Conservation (phyloP, 495 filamentous ascomycete genomes). For the Penicillium odoratum region DNA sequence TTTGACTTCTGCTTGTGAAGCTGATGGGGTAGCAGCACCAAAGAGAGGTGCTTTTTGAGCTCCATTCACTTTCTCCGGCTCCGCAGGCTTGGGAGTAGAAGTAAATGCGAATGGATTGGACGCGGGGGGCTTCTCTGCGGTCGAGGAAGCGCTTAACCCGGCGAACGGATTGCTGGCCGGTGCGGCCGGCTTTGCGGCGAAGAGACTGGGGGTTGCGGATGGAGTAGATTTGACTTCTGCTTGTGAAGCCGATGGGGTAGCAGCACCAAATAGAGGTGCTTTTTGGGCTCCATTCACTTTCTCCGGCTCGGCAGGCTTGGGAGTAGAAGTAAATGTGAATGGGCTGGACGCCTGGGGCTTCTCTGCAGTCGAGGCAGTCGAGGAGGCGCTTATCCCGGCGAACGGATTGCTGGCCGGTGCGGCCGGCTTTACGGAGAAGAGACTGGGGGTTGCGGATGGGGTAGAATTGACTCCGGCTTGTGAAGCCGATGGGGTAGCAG, state of each 20-base stretch:
- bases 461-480: too few species aligned
- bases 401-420: background rate
- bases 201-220: background rate
- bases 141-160: constrained; percentile 8
- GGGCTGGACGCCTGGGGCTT: background rate
- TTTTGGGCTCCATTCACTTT: background rate
- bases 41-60: too few species aligned
- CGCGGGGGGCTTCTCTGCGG: constrained; percentile 9
- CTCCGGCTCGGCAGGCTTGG: background rate
- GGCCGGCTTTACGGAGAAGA: background rate
- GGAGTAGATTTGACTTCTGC: background rate
- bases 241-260: background rate
- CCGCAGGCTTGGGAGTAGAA: constrained; percentile 2
- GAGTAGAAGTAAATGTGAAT: background rate
- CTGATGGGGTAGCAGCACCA: too few species aligned
- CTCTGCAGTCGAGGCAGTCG: background rate
- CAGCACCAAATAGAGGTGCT: background rate
- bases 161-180: constrained; percentile 27
- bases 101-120: constrained; percentile 9
- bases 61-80: background rate
- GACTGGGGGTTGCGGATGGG: background rate
- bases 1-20: too few species aligned
- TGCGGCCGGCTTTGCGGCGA: background rate
- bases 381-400: background rate
- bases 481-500: background rate